These are phyloP conservation scores for Ampelocalamus luodianensis DNA, from an alignment of 176 grass and related monocot species.

Conservation along the genomic window DNA sequence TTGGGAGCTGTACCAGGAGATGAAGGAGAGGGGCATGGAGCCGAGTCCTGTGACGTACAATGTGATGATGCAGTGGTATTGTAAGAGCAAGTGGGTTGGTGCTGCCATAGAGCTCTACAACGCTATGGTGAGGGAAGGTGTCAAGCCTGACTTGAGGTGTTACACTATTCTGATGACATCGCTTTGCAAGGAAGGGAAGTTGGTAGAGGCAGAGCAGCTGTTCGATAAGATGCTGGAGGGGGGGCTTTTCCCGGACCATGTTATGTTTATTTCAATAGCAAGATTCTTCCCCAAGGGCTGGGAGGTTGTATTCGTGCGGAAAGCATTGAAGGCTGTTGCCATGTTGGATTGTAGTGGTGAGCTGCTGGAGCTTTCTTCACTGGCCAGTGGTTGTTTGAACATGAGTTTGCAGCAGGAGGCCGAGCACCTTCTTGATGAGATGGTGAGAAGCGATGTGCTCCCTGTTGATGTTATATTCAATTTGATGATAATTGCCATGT, in stretches of 20 bases:
- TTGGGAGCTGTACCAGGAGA: background rate
- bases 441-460: conserved; percentile 46
- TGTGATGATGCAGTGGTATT: conserved; percentile 25
- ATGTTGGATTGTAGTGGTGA: background rate
- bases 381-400: background rate
- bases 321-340: conserved; percentile 16
- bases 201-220: conserved; percentile 1
- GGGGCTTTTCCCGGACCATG: background rate
- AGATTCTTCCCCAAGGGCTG: conserved; percentile 7
- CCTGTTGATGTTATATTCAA: conserved; percentile 42
- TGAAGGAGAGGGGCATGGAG: background rate
- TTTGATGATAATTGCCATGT: conserved; percentile 45
- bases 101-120: background rate
- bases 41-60: background rate
- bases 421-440: conserved; percentile 33
- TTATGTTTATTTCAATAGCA: conserved; percentile 19
- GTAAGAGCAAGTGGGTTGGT: conserved; percentile 11
- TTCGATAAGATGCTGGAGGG: conserved; percentile 4
- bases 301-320: background rate
- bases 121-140: background rate
- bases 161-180: conserved; percentile 11
- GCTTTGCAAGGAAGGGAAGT: conserved; percentile 1
- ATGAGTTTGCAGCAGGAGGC: conserved; percentile 40
- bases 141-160: background rate
- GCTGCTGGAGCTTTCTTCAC: conserved; percentile 17